phyloP scores from a whole-genome alignment of 352 stramenopile genomes.

The Globisporangium canariense region DNA sequence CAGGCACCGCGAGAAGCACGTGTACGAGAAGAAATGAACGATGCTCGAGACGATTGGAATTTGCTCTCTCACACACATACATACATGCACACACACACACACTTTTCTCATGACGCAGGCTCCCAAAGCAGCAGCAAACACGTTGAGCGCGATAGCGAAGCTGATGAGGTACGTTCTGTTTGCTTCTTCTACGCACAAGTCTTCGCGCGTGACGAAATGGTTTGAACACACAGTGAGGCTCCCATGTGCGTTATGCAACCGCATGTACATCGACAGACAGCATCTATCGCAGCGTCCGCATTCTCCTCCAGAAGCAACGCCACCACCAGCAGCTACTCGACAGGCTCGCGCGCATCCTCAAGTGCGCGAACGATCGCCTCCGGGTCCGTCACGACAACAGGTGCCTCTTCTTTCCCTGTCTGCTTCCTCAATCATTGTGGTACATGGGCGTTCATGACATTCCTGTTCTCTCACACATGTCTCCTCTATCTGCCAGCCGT shows the following conservation, averaged over 20 bases:
- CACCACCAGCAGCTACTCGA: conserved; percentile 12
- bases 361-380: neutral
- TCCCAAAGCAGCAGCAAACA: conserved; percentile 3
- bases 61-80: neutral
- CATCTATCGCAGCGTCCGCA: conserved; percentile 18
- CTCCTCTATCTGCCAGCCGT: conserved; percentile 22
- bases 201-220: neutral
- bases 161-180: neutral
- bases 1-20: neutral
- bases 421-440: neutral
- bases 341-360: neutral
- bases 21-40: neutral
- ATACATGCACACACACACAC: neutral
- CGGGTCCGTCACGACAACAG: conserved; percentile 36
- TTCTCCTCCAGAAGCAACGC: conserved; percentile 9
- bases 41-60: neutral
- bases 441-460: neutral
- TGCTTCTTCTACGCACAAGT: neutral
- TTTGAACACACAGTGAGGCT: neutral
- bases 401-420: conserved; percentile 17
- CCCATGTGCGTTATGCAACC: neutral
- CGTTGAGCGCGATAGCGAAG: neutral
- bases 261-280: conserved; percentile 14
- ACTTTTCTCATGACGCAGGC: neutral
- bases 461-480: neutral